These are phyloP conservation scores for Coniferiporia sulphurascens DNA, from an alignment of 1,284 basidiomycete genomes.

Conservation along the genomic window DNA sequence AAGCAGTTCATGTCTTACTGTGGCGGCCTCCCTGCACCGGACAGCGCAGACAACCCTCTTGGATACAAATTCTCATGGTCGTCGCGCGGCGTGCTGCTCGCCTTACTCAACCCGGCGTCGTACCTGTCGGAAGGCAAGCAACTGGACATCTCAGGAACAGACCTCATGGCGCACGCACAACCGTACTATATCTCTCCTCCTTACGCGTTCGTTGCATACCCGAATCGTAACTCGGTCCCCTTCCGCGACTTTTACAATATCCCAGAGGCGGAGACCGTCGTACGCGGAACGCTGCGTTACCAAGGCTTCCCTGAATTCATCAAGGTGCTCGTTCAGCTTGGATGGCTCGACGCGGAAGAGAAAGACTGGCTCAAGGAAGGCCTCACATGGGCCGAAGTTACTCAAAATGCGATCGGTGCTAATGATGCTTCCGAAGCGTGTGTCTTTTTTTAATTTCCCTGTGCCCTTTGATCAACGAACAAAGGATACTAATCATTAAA, in stretches of 20 bases:
- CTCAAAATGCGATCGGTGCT: slow-evolving; percentile 74
- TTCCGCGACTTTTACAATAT: slow-evolving; percentile 89
- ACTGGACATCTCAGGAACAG: slow-evolving; percentile 59
- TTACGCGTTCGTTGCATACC: slow-evolving; percentile 95
- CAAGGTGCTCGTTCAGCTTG: slow-evolving; percentile 81
- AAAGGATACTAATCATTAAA: slow-evolving; percentile 10
- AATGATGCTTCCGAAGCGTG: slow-evolving; percentile 68
- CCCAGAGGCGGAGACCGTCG: slow-evolving; percentile 88
- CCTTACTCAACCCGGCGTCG: slow-evolving; percentile 90
- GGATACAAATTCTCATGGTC: slow-evolving; percentile 99
- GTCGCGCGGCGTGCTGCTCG: slow-evolving; percentile 92
- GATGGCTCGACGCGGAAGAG: slow-evolving; percentile 76
- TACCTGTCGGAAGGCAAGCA: slow-evolving; percentile 67
- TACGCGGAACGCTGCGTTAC: slow-evolving; percentile 94
- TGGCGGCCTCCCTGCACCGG: slow-evolving; percentile 91
- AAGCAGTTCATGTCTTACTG: slow-evolving; percentile 96
- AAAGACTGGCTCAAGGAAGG: slow-evolving; percentile 78
- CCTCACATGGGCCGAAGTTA: slow-evolving; percentile 80
- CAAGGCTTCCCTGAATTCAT: slow-evolving; percentile 99
- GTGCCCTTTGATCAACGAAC: background rate
- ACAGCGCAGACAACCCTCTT: slow-evolving; percentile 89
- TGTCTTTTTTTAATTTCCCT: slow-evolving; percentile 24
- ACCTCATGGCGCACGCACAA: slow-evolving; percentile 85
- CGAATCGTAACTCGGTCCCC: slow-evolving; percentile 91
- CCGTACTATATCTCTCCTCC: slow-evolving; percentile 96